Evolutionary conservation across 108 stramenopile species (phyloP).

Genomic region (Nitzschia sp.): DNA sequence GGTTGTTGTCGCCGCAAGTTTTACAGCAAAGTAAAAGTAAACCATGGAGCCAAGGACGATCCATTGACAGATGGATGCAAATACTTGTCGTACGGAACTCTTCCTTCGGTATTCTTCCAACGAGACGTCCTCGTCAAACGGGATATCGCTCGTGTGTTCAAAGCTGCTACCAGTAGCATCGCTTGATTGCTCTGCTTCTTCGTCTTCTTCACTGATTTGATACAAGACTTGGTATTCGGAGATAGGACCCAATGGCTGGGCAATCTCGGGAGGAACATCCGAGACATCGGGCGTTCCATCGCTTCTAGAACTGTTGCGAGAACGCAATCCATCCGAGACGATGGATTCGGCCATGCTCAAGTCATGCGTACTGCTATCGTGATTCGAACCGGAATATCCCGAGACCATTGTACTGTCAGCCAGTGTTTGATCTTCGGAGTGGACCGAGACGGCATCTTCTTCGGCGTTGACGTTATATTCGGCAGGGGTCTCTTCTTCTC

Average conservation of each 20-base stretch:
- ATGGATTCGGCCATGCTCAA: conserved; percentile 12
- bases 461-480: too few relatives aligned
- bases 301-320: background rate
- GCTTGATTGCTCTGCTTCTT: background rate
- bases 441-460: background rate
- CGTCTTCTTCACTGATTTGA: conserved; percentile 18
- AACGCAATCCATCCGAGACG: background rate
- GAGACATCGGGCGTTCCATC: background rate
- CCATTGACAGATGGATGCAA: background rate
- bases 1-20: background rate
- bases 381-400: conserved; percentile 6
- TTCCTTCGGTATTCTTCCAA: conserved; percentile 9
- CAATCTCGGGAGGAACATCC: conserved; percentile 8
- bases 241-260: background rate
- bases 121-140: conserved; percentile 10
- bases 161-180: background rate
- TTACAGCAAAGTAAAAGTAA: background rate
- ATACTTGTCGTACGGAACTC: background rate
- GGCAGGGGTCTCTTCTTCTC: background rate
- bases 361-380: background rate
- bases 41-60: background rate
- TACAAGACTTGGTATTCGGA: conserved; percentile 21
- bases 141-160: conserved; percentile 7
- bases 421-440: background rate
- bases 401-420: conserved; percentile 13